Evolutionary conservation across 2,329 filamentous ascomycete genomes (phyloP).

Genomic region (Aspergillaceae sp.): DNA sequence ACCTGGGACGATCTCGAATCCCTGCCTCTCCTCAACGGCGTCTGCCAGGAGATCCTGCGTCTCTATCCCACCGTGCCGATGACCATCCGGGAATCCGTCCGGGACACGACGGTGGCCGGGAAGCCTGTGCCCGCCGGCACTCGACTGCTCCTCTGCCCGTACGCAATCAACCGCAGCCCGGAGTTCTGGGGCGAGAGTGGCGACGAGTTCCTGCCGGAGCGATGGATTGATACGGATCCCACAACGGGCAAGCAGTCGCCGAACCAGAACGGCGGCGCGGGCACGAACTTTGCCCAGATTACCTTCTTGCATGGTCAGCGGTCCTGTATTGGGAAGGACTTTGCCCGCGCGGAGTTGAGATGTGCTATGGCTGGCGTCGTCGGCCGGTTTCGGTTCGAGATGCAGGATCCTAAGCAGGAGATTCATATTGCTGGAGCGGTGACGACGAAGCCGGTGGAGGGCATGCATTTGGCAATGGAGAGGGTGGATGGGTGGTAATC

Average conservation of each 20-base stretch:
- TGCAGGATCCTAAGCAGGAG: constrained; percentile 30
- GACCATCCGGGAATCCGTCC: constrained; percentile 33
- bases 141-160: constrained; percentile 55
- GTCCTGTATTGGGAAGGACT: constrained; percentile 34
- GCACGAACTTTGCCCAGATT: constrained; percentile 31
- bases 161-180: constrained; percentile 62
- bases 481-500: constrained; percentile 25
- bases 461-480: constrained; percentile 29
- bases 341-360: constrained; percentile 34
- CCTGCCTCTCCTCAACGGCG: constrained; percentile 68
- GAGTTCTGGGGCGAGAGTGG: constrained; percentile 69
- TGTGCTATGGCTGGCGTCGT: constrained; percentile 33
- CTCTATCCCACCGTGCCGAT: constrained; percentile 34
- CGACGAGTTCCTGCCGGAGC: constrained; percentile 63
- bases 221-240: constrained; percentile 54
- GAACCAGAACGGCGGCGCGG: constrained; percentile 45
- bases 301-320: constrained; percentile 34
- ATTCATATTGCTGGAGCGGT: constrained; percentile 29
- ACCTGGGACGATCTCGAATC: constrained; percentile 47
- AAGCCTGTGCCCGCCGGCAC: constrained; percentile 62
- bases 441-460: constrained; percentile 32
- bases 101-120: constrained; percentile 50
- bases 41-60: constrained; percentile 63
- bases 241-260: constrained; percentile 43
- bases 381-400: constrained; percentile 25